A percentile compares a stretch with the other conserved stretches of the same genome.
Conservation (phyloP, 176 grass and related monocot species). For the Alopecurus myosuroides region DNA sequence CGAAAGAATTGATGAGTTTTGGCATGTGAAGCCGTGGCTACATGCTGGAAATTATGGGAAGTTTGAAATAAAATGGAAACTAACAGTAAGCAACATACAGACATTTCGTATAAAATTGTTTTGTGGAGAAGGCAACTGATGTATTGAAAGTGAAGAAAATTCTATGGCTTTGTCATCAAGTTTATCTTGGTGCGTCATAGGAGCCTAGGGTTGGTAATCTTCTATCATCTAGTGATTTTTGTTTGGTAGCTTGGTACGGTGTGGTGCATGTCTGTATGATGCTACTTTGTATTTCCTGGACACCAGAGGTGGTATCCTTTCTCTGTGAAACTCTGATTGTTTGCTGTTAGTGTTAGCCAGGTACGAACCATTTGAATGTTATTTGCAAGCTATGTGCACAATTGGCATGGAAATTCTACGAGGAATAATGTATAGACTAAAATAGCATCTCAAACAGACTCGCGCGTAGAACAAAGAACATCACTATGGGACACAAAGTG, state of each 20-base stretch:
- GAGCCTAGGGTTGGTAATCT: background rate
- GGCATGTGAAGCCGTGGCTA: background rate
- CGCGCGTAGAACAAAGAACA: background rate
- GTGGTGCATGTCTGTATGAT: background rate
- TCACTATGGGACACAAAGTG: background rate
- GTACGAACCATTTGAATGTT: background rate
- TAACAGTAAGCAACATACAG: background rate
- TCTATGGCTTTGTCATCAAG: background rate
- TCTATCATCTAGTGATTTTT: background rate
- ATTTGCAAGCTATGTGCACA: background rate
- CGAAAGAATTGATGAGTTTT: background rate
- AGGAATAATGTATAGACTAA: background rate
- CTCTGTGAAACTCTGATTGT: background rate
- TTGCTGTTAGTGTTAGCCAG: background rate
- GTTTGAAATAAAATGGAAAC: background rate
- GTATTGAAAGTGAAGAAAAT: background rate
- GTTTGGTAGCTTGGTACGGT: background rate
- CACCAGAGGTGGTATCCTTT: background rate
- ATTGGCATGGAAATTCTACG: background rate
- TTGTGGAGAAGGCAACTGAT: background rate
- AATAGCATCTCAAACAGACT: background rate
- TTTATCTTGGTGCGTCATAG: background rate
- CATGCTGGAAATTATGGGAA: background rate
- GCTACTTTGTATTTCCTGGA: background rate
- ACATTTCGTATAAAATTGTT: background rate